These are phyloP conservation scores for Perkinsus olseni DNA, from an alignment of 169 alveolate genomes.

Conservation along the genomic window DNA sequence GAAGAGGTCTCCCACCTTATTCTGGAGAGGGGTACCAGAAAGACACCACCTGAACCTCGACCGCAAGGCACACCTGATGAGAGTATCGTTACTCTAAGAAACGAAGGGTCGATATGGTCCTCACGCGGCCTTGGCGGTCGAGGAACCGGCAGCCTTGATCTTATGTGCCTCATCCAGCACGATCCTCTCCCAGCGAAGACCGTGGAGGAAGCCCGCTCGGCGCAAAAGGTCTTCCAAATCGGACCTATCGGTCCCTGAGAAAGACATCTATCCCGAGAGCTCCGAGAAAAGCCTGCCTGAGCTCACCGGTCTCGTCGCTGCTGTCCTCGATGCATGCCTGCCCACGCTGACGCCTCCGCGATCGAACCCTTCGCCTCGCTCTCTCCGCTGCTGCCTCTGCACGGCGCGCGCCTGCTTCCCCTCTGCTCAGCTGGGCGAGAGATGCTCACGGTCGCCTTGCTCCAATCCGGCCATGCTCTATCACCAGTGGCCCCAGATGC, in stretches of 20 bases:
- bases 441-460: not conserved
- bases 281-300: not conserved
- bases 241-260: not conserved
- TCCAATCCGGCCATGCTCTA: not conserved
- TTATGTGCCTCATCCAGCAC: constrained; percentile 69
- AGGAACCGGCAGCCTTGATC: constrained; percentile 57
- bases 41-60: constrained; percentile 55
- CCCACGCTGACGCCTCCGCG: too few relatives aligned
- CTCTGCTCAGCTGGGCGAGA: too few relatives aligned
- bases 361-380: not conserved
- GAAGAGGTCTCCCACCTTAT: constrained; percentile 68
- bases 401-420: too few relatives aligned
- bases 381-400: not conserved
- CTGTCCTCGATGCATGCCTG: not conserved
- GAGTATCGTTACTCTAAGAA: constrained; percentile 24
- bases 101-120: not conserved
- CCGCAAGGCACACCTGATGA: constrained; percentile 29
- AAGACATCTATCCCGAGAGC: not conserved
- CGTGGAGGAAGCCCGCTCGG: constrained; percentile 10
- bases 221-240: not conserved
- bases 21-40: constrained; percentile 80
- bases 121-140: constrained; percentile 43
- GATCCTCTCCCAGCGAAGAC: constrained; percentile 43
- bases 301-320: not conserved
- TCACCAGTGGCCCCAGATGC: not conserved